Conservation (phyloP, 2,329 filamentous ascomycete species). For the Blumeria hordei region DNA sequence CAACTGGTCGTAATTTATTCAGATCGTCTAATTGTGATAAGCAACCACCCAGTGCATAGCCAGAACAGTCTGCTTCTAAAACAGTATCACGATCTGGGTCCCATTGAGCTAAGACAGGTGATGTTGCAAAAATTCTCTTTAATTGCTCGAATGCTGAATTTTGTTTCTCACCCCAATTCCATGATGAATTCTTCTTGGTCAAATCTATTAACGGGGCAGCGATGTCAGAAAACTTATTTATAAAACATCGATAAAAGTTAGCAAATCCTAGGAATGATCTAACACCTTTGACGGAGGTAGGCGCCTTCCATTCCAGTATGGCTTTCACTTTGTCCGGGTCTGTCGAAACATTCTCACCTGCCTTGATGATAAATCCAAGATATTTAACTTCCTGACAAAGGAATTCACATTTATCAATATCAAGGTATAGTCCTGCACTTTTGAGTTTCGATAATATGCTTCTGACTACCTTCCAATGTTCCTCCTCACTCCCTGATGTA, state of each 20-base stretch:
- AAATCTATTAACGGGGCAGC: not conserved
- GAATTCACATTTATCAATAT: too few species aligned
- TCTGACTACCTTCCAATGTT: too few species aligned
- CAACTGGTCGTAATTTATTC: not conserved
- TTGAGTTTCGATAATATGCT: too few species aligned
- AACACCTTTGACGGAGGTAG: not conserved
- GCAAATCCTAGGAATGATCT: not conserved
- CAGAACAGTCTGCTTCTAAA: not conserved
- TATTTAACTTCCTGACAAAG: not conserved
- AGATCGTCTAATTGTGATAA: not conserved
- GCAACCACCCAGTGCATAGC: not conserved
- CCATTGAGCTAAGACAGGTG: not conserved
- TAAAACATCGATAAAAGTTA: not conserved
- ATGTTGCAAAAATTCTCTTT: not conserved
- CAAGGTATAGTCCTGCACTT: too few species aligned
- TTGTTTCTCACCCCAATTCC: not conserved
- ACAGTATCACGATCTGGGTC: too few species aligned
- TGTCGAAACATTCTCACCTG: not conserved
- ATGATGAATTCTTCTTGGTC: not conserved
- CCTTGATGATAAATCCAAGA: not conserved
- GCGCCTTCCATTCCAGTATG: not conserved
- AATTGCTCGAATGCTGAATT: not conserved
- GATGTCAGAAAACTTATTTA: not conserved
- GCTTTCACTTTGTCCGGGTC: not conserved
- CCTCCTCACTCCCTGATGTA: too few species aligned